These are phyloP conservation scores for Rhodotorula mucilaginosa DNA, from an alignment of 1,284 basidiomycete species.

Conservation along the genomic window DNA sequence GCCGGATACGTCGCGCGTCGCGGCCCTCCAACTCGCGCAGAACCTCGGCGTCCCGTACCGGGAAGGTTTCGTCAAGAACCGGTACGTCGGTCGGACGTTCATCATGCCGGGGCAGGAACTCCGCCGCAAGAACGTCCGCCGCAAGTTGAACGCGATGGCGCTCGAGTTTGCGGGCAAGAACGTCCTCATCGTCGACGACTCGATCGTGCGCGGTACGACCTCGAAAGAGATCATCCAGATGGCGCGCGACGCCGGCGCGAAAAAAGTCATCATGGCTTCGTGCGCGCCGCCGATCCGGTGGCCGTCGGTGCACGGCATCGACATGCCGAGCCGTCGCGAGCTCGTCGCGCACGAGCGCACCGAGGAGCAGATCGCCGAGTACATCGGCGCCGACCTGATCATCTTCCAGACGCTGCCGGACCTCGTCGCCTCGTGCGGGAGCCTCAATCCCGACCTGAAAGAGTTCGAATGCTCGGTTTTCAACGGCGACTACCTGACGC, in stretches of 20 bases:
- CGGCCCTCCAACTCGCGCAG: conserved; percentile 92
- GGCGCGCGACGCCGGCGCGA: conserved; percentile 99
- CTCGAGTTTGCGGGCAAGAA: conserved; percentile 91
- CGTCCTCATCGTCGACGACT: conserved; percentile 96
- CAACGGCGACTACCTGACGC: conserved; percentile 94
- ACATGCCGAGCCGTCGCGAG: conserved; percentile 94
- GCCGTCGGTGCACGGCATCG: conserved; percentile 98
- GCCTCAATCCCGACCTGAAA: conserved; percentile 76
- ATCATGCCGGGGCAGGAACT: conserved; percentile 99
- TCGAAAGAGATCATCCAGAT: conserved; percentile 99
- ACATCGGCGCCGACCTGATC: conserved; percentile 93
- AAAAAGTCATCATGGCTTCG: conserved; percentile 92
- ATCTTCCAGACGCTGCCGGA: conserved; percentile 96
- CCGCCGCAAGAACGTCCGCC: conserved; percentile 89
- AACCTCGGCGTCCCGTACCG: conserved; percentile 86
- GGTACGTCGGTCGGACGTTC: conserved; percentile 97
- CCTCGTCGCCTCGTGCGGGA: conserved; percentile 79
- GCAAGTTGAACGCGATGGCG: conserved; percentile 99
- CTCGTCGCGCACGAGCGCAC: conserved; percentile 86
- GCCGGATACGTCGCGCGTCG: conserved; percentile 94
- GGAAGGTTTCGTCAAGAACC: conserved; percentile 98
- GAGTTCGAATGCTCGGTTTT: conserved; percentile 97
- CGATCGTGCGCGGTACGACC: conserved; percentile 97
- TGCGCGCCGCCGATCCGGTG: conserved; percentile 93
- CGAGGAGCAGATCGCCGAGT: conserved; percentile 69